Evolutionary conservation across 169 alveolate species (phyloP).

Genomic region (Plasmodium falciparum): DNA sequence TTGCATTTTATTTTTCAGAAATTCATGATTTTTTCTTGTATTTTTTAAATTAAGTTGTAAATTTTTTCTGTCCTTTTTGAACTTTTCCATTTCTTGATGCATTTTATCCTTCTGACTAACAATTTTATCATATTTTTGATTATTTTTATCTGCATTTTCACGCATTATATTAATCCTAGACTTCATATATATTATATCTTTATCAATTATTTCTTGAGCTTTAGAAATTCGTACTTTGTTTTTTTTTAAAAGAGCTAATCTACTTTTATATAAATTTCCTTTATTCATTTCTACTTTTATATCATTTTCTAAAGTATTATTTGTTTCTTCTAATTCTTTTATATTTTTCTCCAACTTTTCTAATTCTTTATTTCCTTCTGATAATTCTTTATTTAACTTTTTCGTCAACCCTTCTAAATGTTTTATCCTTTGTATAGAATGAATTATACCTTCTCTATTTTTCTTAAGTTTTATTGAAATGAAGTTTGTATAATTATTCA

Average conservation of each 20-base stretch:
- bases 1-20: slow-evolving; percentile 60
- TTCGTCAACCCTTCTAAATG: slow-evolving; percentile 17
- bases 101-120: slow-evolving; percentile 52
- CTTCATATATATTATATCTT: slow-evolving; percentile 54
- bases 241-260: slow-evolving; percentile 43
- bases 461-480: slow-evolving; percentile 41
- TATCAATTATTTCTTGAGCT: slow-evolving; percentile 40
- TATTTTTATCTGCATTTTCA: slow-evolving; percentile 23
- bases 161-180: slow-evolving; percentile 40
- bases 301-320: slow-evolving; percentile 17
- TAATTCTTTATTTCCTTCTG: slow-evolving; percentile 52
- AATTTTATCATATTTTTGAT: slow-evolving; percentile 12
- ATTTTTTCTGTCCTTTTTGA: slow-evolving; percentile 41
- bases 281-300: slow-evolving; percentile 33
- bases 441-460: slow-evolving; percentile 68
- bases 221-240: slow-evolving; percentile 26
- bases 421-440: slow-evolving; percentile 27
- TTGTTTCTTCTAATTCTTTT: slow-evolving; percentile 12
- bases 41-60: slow-evolving; percentile 47
- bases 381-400: slow-evolving; percentile 36
- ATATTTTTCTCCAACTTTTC: slow-evolving; percentile 52
- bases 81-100: slow-evolving; percentile 61
- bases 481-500: slow-evolving; percentile 55
- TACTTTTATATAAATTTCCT: slow-evolving; percentile 30
- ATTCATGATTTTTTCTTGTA: slow-evolving; percentile 26